Conservation (phyloP, 1,284 basidiomycete genomes). For the Violaceomyces palustris region DNA sequence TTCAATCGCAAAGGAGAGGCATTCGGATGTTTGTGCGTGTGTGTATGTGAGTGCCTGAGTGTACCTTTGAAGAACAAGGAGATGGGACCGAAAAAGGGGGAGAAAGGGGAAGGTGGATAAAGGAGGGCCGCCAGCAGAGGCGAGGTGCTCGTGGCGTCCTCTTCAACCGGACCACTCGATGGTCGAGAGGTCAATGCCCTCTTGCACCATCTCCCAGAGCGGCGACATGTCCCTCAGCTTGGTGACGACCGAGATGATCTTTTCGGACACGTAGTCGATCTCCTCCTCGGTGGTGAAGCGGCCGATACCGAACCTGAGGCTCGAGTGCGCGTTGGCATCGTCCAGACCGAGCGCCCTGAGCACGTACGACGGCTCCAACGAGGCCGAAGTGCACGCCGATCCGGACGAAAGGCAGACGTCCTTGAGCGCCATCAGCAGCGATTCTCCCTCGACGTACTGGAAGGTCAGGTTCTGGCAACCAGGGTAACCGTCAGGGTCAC, state of each 20-base stretch:
- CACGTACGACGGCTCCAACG: conserved; percentile 96
- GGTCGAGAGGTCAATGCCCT: conserved; percentile 82
- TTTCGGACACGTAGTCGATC: conserved; percentile 86
- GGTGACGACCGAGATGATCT: conserved; percentile 79
- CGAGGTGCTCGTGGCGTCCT: too few species aligned
- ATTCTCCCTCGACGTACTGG: conserved; percentile 95
- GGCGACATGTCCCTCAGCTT: conserved; percentile 66
- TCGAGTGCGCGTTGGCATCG: conserved; percentile 98
- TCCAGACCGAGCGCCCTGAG: conserved; percentile 86
- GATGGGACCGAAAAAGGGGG: too few species aligned
- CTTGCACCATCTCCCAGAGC: conserved; percentile 52
- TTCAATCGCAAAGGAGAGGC: too few species aligned
- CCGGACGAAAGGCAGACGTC: conserved; percentile 96
- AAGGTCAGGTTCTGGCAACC: conserved; percentile 89
- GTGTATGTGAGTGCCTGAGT: too few species aligned
- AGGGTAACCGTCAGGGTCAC: conserved; percentile 65
- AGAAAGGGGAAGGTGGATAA: too few species aligned
- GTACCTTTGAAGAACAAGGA: too few species aligned
- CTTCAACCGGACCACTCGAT: conserved; percentile 74
- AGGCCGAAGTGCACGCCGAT: conserved; percentile 96
- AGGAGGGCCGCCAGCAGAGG: too few species aligned
- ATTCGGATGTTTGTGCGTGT: too few species aligned
- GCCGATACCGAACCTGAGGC: conserved; percentile 93
- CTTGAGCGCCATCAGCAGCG: conserved; percentile 94
- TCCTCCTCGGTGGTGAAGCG: conserved; percentile 97